These are phyloP conservation scores for Scenedesmus sp. DNA, from an alignment of 163 green algal species.

Conservation along the genomic window DNA sequence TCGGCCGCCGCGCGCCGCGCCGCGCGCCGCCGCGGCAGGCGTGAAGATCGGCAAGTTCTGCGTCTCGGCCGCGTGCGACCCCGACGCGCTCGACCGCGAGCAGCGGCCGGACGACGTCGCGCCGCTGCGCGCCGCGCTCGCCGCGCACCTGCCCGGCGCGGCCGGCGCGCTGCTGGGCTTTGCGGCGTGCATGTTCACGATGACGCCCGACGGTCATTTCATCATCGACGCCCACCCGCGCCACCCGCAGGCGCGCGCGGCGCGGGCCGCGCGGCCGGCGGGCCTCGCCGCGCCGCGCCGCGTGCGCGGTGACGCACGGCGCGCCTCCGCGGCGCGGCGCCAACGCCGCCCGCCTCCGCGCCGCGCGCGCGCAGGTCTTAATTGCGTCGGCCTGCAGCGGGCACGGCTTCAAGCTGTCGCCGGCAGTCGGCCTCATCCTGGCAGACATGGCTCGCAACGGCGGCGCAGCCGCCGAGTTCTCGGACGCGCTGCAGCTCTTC, in stretches of 20 bases:
- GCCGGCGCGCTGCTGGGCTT: slow-evolving; percentile 43
- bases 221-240: slow-evolving; percentile 65
- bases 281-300: not conserved
- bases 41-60: slow-evolving; percentile 60
- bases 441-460: slow-evolving; percentile 39
- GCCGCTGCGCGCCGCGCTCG: slow-evolving; percentile 45
- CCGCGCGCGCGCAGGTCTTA: slow-evolving; percentile 52
- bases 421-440: slow-evolving; percentile 32
- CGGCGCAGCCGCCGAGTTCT: slow-evolving; percentile 14
- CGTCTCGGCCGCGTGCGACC: slow-evolving; percentile 29
- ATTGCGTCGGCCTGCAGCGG: slow-evolving; percentile 67
- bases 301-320: not conserved
- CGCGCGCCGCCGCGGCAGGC: too few relatives aligned
- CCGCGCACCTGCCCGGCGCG: slow-evolving; percentile 46
- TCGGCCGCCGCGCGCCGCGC: too few relatives aligned
- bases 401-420: slow-evolving; percentile 70
- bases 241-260: slow-evolving; percentile 51
- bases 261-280: not conserved
- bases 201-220: slow-evolving; percentile 69
- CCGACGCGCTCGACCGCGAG: slow-evolving; percentile 36
- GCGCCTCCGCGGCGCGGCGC: not conserved
- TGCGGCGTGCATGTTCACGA: slow-evolving; percentile 67
- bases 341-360: not conserved
- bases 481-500: slow-evolving; percentile 9
- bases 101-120: slow-evolving; percentile 13